Conservation (phyloP, 164 flowering plant genomes). For the Umbilicus rupestris region DNA sequence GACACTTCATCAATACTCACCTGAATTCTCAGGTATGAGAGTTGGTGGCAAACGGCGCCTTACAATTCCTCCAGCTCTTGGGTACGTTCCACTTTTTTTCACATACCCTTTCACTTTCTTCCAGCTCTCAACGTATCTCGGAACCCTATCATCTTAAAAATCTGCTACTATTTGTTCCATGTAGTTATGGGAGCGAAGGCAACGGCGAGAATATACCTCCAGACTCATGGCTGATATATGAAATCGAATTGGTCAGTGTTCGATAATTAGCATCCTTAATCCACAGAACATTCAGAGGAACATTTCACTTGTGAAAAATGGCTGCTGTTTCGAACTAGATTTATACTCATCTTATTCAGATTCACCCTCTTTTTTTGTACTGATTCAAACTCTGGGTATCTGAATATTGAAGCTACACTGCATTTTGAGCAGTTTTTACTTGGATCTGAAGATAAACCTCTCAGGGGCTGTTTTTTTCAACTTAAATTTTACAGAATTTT, state of each 20-base stretch:
- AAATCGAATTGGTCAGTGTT: conserved; percentile 30
- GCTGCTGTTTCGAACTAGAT: not conserved
- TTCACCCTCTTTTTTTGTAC: too few species aligned
- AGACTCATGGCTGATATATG: conserved; percentile 38
- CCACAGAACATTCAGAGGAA: not conserved
- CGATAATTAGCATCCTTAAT: conserved; percentile 8
- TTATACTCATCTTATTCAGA: too few species aligned
- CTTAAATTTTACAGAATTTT: too few species aligned
- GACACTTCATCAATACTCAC: not conserved
- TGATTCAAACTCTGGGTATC: too few species aligned
- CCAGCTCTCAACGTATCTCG: not conserved
- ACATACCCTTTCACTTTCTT: too few species aligned
- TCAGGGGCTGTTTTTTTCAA: too few species aligned
- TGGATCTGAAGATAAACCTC: too few species aligned
- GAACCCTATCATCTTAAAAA: not conserved
- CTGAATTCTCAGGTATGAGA: conserved; percentile 34
- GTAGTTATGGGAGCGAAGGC: conserved; percentile 27
- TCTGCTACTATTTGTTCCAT: not conserved
- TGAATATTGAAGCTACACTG: too few species aligned
- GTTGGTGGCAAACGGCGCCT: conserved; percentile 41
- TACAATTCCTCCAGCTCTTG: conserved; percentile 33
- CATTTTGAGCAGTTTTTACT: too few species aligned
- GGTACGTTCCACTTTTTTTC: conserved; percentile 15
- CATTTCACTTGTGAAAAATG: not conserved
- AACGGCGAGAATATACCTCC: conserved; percentile 30